phyloP scores from a whole-genome alignment of 257 asterid species.

The Forsythia viridissima region DNA sequence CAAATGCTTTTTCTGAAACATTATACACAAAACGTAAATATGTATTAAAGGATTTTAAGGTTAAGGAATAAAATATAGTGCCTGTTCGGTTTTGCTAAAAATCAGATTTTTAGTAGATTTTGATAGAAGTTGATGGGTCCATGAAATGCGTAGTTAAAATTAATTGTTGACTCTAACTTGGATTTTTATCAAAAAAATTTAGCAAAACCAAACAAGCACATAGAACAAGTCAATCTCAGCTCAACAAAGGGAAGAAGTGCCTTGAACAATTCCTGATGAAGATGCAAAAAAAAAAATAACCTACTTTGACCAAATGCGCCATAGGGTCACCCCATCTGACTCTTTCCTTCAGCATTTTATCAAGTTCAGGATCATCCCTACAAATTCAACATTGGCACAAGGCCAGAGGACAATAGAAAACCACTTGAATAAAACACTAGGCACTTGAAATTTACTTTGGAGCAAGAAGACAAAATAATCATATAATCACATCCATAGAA shows the following conservation, averaged over 20 bases:
- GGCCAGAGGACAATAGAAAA: background rate
- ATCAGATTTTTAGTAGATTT: no score
- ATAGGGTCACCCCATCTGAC: constrained; percentile 96
- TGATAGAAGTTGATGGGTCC: no score
- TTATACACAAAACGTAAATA: background rate
- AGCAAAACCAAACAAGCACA: no score
- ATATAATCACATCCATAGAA: background rate
- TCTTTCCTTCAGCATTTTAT: constrained; percentile 79
- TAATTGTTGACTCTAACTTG: no score
- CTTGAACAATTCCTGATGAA: constrained; percentile 3
- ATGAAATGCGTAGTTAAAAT: no score
- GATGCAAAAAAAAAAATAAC: constrained; percentile 10
- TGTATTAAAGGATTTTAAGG: background rate
- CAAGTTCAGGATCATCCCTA: constrained; percentile 95
- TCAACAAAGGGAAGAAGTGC: background rate
- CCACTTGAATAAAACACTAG: background rate
- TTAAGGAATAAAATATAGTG: background rate
- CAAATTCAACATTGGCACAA: background rate
- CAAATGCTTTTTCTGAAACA: constrained; percentile 56
- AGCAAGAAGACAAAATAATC: background rate
- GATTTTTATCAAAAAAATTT: no score
- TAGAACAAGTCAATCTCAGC: background rate
- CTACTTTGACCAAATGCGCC: constrained; percentile 86
- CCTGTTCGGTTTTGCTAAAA: no score
- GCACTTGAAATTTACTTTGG: background rate